Percentiles rank a stretch among this genome's conserved stretches.
Conservation (phyloP, 495 filamentous ascomycete species). For the Aspergillus baeticus region DNA sequence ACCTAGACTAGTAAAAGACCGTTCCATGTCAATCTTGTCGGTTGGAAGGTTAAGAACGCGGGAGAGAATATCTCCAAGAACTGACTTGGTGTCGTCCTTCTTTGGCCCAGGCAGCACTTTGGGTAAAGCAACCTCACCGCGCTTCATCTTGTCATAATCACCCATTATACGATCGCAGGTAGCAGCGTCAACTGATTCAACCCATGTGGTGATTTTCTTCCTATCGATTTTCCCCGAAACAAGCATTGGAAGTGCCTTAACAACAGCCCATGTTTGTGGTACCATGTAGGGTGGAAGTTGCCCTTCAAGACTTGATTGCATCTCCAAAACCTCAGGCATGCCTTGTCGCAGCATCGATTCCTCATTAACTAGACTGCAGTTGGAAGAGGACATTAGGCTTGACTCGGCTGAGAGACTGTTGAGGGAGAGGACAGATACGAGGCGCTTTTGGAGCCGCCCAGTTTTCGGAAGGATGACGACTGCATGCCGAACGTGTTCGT, state of each 20-base stretch:
- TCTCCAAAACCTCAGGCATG: conserved; percentile 26
- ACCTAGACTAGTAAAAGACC: conserved; percentile 45
- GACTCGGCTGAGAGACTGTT: conserved; percentile 28
- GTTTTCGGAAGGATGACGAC: conserved; percentile 46
- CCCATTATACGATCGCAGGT: conserved; percentile 38
- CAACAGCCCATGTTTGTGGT: conserved; percentile 41
- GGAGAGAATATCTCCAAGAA: conserved; percentile 40
- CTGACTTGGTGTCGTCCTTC: conserved; percentile 18
- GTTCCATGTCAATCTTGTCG: conserved; percentile 35
- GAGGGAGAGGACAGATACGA: conserved; percentile 43
- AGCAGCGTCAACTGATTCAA: conserved; percentile 38
- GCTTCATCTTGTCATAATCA: conserved; percentile 36
- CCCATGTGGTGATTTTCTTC: conserved; percentile 43
- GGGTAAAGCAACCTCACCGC: conserved; percentile 25
- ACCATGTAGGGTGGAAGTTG: conserved; percentile 49
- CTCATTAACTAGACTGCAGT: conserved; percentile 35
- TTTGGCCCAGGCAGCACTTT: conserved; percentile 18
- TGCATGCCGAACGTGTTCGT: conserved; percentile 38
- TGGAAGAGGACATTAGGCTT: conserved; percentile 31
- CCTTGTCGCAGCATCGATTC: conserved; percentile 17
- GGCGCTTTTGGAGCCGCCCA: conserved; percentile 35
- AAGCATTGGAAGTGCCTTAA: conserved; percentile 44
- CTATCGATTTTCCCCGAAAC: conserved; percentile 50
- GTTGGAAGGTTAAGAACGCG: conserved; percentile 46
- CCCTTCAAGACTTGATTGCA: conserved; percentile 36